Conservation (phyloP, 169 alveolate genomes). For the Plasmodium chabaudi region DNA sequence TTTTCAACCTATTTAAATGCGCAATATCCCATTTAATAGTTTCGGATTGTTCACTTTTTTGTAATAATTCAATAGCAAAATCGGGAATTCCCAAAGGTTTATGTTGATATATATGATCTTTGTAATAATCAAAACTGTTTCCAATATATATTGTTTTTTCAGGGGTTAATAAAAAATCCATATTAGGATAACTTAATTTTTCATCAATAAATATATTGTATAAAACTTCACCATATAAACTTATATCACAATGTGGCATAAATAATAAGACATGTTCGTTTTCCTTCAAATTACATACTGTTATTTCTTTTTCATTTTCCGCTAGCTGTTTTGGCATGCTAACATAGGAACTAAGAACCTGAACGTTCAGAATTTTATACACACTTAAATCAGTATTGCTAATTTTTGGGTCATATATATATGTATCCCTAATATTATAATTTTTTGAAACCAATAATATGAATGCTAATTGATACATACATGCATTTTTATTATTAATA, state of each 20-base stretch:
- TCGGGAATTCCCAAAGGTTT: slow-evolving; percentile 55
- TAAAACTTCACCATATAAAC: slow-evolving; percentile 50
- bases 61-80: slow-evolving; percentile 18
- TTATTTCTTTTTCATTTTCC: neutral
- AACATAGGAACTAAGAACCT: neutral
- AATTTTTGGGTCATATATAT: slow-evolving; percentile 59
- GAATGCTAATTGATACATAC: slow-evolving; percentile 43
- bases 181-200: slow-evolving; percentile 19
- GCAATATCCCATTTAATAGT: neutral
- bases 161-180: slow-evolving; percentile 21
- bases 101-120: slow-evolving; percentile 26
- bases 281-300: neutral
- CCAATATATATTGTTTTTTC: slow-evolving; percentile 47
- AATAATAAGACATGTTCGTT: neutral
- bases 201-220: slow-evolving; percentile 31
- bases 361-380: neutral
- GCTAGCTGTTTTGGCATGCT: neutral
- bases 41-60: neutral
- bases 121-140: slow-evolving; percentile 49
- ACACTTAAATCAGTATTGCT: slow-evolving; percentile 14
- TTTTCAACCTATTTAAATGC: neutral
- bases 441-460: slow-evolving; percentile 17
- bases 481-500: slow-evolving; percentile 24
- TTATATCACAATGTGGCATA: slow-evolving; percentile 74
- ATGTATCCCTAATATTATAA: slow-evolving; percentile 11